Conservation (phyloP, 176 grass and related monocot species). For the Carex myosuroides region DNA sequence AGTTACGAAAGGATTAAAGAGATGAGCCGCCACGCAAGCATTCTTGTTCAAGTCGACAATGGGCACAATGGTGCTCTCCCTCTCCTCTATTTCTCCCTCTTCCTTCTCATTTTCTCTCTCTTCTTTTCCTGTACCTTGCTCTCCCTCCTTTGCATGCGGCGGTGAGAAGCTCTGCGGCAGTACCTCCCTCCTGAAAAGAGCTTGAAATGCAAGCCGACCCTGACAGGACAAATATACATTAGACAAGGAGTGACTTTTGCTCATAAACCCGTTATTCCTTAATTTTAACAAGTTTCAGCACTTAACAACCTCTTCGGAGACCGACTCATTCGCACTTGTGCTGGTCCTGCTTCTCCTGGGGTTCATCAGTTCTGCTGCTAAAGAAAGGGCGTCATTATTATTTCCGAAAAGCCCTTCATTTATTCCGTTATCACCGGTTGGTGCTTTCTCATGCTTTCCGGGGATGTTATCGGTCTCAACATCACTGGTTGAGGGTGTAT, state of each 20-base stretch:
- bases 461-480: conserved; percentile 46
- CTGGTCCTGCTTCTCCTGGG: conserved; percentile 64
- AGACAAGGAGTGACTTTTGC: conserved; percentile 44
- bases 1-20: conserved; percentile 16
- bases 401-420: neutral
- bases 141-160: conserved; percentile 30
- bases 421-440: neutral
- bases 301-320: conserved; percentile 83
- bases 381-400: conserved; percentile 37
- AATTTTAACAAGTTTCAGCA: conserved; percentile 27
- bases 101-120: conserved; percentile 37
- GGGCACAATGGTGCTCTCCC: conserved; percentile 23
- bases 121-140: conserved; percentile 23
- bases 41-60: conserved; percentile 62
- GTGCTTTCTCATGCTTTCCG: conserved; percentile 54
- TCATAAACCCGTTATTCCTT: conserved; percentile 27
- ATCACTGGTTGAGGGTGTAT: conserved; percentile 81
- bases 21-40: conserved; percentile 18
- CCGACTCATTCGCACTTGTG: conserved; percentile 72
- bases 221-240: conserved; percentile 54
- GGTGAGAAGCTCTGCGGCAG: conserved; percentile 92
- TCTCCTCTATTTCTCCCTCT: conserved; percentile 29
- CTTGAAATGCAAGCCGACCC: conserved; percentile 93
- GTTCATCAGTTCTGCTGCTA: conserved; percentile 12
- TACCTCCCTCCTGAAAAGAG: conserved; percentile 75